Base-by-base conservation (phyloP, 176 grass and related monocot species). In the Stipa capillata region DNA sequence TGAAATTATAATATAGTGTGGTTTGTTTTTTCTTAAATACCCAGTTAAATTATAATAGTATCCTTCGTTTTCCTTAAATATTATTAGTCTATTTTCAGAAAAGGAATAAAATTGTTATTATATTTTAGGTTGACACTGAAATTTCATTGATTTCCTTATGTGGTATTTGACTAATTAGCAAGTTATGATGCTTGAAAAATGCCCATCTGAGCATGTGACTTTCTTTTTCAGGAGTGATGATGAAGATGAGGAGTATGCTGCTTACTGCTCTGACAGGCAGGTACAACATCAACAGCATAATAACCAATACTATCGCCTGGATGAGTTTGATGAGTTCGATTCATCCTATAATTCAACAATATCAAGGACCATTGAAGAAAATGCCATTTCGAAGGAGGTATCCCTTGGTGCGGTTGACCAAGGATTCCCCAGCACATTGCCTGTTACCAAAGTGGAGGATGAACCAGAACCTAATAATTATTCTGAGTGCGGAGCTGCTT, bases 391-490 rank as follows among this genome's bases (percentile, higher is more conserved):
- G 34, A 84, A 95, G 74, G 85, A 91, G 10, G 52, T 61, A 58
- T 85, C 55, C 36, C 61, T 84, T 58, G 35, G 56, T 37, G 35
- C 32, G 6, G 37, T 73, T 85, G 88, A 85, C 64, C 77, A 58
- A 64, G 79, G 75, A 78, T 84, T 82, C 35, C 52, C 74, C 32
- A 61, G 41, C 47, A 69, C 72, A 73, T 40, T 75, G 63, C 52
- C 77, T 14, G 53, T 62, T 44, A 25, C 77, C 55, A 95, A 92
- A 91, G 36, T 85, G 78, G 92, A 99, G 20, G 86, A 95, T 83
- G 92, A 92, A 85, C 82, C 43, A 56, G 96, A 99, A 89, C 78
- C 71, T 72, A 87, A 95, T 73, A 91, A 92, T 89, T 86, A 86
- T 80, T 91, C 91, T 83, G 85, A 94, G 47, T 93, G 87, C 28